Base-by-base conservation (phyloP, 305 asterid genomes). In the Fraxinus ornus region DNA sequence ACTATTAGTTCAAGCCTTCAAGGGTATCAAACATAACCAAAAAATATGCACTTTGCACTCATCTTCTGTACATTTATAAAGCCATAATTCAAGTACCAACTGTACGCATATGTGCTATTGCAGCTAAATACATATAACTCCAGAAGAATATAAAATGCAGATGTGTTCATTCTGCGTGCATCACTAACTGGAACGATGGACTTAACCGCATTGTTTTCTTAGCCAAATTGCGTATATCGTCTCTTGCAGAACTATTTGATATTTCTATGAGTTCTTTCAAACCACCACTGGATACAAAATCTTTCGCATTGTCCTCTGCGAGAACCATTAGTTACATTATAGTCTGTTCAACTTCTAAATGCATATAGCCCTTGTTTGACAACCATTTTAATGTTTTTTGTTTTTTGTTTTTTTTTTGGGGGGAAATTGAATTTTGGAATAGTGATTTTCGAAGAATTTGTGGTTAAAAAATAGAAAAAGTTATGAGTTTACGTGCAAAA, bases 211-310 rank as follows among this genome's bases (percentile, higher is more conserved):
- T 80, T 17, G 93, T 88, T 88, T 92, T 95, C 90, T 91, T 93
- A 8, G 97, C 98, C 94, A 95, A 87, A 83, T 89, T 95, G 71
- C 98, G 98, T 35, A 95, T 92, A 85, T 95, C 98, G 52, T 95
- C 98, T 87, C 93, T 88, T 4, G 88, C 84, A 12, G 98, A 95
- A 87, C 87, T 90, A 2, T 84, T 88, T 0, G 98, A 91, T 89
- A 95, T 93, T 76, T 87, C 89, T 1, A 86, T 70, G 81, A 95
- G 89, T 85, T 93, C 95, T 78, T 89, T 89, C 85, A 90, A 70
- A 35, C 91, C 97, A 15, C 98, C 98, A 36, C 83, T 60, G 62
- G 84, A 89, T 78, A 92, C 85, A 74, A 95, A 91, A 85, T 93
- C 97, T 85, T 85, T 82, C 7, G 95, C 94, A 52, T 93, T 93